These are phyloP conservation scores for Rossbeevera mucosa DNA, from an alignment of 768 basidiomycete species.

Conservation along the genomic window DNA sequence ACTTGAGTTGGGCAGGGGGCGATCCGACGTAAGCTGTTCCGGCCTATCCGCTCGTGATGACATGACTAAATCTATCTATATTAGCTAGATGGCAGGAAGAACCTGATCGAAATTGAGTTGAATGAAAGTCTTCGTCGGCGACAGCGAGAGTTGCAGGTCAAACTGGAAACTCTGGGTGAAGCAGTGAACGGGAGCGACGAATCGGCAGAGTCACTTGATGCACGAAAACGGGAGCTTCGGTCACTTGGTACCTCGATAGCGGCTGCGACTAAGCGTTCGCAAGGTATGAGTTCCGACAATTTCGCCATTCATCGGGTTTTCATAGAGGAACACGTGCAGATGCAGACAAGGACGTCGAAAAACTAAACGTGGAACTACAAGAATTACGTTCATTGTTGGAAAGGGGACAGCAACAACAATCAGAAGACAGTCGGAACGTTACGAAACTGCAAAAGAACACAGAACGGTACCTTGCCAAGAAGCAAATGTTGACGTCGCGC, in stretches of 20 bases:
- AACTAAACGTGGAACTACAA: constrained; percentile 57
- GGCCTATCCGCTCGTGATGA: neutral
- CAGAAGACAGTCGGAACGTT: constrained; percentile 82
- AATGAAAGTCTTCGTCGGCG: constrained; percentile 82
- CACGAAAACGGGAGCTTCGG: constrained; percentile 64
- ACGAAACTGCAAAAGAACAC: constrained; percentile 93
- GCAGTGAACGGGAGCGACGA: constrained; percentile 50
- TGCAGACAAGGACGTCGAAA: constrained; percentile 71
- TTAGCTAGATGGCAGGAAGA: constrained; percentile 65
- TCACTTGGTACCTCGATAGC: constrained; percentile 64
- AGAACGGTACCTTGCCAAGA: constrained; percentile 90
- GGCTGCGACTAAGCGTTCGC: constrained; percentile 55
- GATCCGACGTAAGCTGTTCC: constrained; percentile 56
- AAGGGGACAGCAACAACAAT: constrained; percentile 71
- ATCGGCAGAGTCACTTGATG: constrained; percentile 63
- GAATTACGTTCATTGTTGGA: constrained; percentile 65
- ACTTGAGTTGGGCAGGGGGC: constrained; percentile 60
- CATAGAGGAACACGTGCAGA: constrained; percentile 34
- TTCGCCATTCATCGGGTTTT: neutral
- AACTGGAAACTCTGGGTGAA: constrained; percentile 73
- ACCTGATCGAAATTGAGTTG: constrained; percentile 85
- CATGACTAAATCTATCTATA: neutral
- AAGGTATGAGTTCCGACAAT: constrained; percentile 37
- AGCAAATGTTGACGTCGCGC: constrained; percentile 74
- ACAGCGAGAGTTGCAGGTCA: constrained; percentile 69